Evolutionary conservation across 148 eudicot genomes (phyloP).

Genomic region (Polygonum maritimum): DNA sequence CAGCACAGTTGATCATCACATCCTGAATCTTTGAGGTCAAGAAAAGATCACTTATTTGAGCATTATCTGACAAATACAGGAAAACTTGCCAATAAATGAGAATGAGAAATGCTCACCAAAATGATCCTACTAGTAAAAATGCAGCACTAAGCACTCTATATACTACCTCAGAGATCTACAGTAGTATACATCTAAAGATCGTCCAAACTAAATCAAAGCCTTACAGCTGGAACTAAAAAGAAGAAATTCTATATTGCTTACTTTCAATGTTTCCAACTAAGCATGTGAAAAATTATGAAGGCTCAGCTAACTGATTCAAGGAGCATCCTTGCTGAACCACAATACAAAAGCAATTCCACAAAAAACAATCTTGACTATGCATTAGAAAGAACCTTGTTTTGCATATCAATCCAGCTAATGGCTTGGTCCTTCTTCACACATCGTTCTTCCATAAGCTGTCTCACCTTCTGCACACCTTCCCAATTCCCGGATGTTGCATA

Average conservation of each 20-base stretch:
- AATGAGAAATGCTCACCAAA: not conserved
- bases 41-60: not conserved
- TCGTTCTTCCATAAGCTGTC: slow-evolving; percentile 43
- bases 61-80: not conserved
- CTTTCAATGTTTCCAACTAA: not conserved
- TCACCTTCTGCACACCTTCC: slow-evolving; percentile 34
- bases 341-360: not conserved
- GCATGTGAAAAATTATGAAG: not conserved
- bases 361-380: not conserved
- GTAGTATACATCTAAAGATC: slow-evolving; percentile 12
- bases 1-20: not conserved
- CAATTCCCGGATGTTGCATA: slow-evolving; percentile 59
- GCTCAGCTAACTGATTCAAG: not conserved
- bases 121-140: not conserved
- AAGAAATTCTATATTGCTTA: not conserved
- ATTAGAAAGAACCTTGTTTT: slow-evolving; percentile 16
- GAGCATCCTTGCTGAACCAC: not conserved
- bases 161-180: slow-evolving; percentile 8
- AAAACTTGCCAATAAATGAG: not conserved
- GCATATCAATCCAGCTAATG: slow-evolving; percentile 49
- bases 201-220: slow-evolving; percentile 8
- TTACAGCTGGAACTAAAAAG: not conserved
- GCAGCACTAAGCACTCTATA: not conserved
- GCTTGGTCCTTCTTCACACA: slow-evolving; percentile 41
- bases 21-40: not conserved